Base-by-base conservation (phyloP, 768 basidiomycete species). In the Coprinopsis strossmayeri region DNA sequence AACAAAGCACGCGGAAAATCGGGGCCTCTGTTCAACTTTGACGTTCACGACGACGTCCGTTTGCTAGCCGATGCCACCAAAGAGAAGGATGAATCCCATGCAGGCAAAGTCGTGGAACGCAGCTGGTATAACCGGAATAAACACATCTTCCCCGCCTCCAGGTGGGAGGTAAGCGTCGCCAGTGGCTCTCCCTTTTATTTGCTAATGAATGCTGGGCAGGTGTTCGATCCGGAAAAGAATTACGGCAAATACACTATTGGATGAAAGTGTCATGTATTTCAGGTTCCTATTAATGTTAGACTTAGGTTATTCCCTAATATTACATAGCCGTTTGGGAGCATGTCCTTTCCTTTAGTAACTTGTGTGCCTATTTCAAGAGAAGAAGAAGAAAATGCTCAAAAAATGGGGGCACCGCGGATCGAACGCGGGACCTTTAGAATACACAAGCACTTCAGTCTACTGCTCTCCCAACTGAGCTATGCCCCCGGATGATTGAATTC, bases 1-100 rank as follows among this genome's bases (percentile, higher is more conserved):
- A 98, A 98, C 75, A 97, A 96, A 68, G 93, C 94, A 5, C 83
- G 96, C 20, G 96, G 96, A 23, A 99, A 99, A 66, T 96, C 93
- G 0, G 96, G 96, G 0, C 96, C 96, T 3, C 68, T 99, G 48
- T 99, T 99, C 71, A 96, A 88, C 65, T 99, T 99, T 60, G 96
- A 99, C 65, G 96, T 98, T 4, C 96, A 99, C 64, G 96, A 99
- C 61, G 96, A 99, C 62, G 90, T 99, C 3, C 87, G 96, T 15
- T 66, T 99, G 54, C 73, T 97, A 18, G 85, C 90, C 20, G 96
- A 99, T 60, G 96, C 95, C 2, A 91, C 93, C 1, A 80, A 85
- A 56, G 96, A 99, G 68, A 98, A 98, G 67, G 93, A 99, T 57
- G 96, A 99, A 65, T 93, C 90, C 15, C 96, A 99, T 61, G 96